phyloP scores from a whole-genome alignment of 2,329 filamentous ascomycete genomes.

The Fusarium sp. region DNA sequence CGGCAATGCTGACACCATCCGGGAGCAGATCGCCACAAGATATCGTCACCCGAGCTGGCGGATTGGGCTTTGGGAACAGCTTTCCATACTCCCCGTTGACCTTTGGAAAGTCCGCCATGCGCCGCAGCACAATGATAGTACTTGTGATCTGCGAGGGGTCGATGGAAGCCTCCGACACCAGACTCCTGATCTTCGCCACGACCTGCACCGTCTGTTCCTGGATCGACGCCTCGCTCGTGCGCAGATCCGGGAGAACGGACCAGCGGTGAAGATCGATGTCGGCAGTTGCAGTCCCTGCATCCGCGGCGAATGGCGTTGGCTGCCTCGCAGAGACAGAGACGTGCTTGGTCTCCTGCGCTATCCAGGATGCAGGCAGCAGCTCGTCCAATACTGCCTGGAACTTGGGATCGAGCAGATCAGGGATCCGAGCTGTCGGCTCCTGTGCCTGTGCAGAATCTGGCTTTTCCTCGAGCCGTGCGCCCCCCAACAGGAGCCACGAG shows the following conservation, averaged over 20 bases:
- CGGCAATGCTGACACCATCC: constrained; percentile 67
- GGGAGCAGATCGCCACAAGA: constrained; percentile 79
- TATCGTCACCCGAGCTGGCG: constrained; percentile 86
- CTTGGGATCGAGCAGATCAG: constrained; percentile 73
- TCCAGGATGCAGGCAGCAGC: constrained; percentile 37
- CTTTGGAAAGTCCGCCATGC: constrained; percentile 81
- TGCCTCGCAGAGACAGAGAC: constrained; percentile 10
- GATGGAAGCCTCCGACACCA: constrained; percentile 50
- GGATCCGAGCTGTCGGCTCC: constrained; percentile 62
- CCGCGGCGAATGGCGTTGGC: constrained; percentile 1
- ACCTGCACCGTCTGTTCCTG: constrained; percentile 62
- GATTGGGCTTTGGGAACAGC: constrained; percentile 82
- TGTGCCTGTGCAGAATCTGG: constrained; percentile 14
- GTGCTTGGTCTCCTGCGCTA: constrained; percentile 10
- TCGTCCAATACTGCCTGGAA: constrained; percentile 61
- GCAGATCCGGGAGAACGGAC: constrained; percentile 52
- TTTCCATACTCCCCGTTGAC: constrained; percentile 82
- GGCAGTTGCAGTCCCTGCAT: constrained; percentile 20
- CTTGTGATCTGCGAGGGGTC: constrained; percentile 60
- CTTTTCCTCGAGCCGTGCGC: constrained; percentile 66
- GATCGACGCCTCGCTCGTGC: constrained; percentile 49
- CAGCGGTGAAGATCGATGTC: constrained; percentile 51
- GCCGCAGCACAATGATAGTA: constrained; percentile 77
- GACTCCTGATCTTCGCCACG: constrained; percentile 58
- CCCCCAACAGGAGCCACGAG: constrained; percentile 74